A percentile compares a stretch with the other conserved stretches of the same genome.
phyloP scores from a whole-genome alignment of 768 basidiomycete genomes.

The Nidularia pulvinata region DNA sequence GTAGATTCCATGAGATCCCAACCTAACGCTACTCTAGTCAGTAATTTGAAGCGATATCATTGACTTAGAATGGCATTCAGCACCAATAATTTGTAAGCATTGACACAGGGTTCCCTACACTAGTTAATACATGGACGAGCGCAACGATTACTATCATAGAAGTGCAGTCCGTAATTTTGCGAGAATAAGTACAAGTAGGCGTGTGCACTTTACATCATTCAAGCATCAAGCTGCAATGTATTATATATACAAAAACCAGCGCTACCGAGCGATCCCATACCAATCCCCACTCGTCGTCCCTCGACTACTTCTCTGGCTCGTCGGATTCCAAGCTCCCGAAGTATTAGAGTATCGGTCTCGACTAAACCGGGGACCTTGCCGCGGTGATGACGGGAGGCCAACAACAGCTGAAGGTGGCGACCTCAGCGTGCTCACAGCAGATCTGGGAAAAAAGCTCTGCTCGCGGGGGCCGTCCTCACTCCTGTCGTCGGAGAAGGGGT shows the following conservation, averaged over 20 bases:
- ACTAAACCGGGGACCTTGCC: conserved; percentile 1
- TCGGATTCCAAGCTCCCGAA: neutral
- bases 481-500: conserved; percentile 11
- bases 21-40: no score
- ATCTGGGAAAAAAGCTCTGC: no score
- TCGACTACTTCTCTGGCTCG: conserved; percentile 4
- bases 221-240: neutral
- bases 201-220: neutral
- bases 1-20: no score
- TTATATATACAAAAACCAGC: neutral
- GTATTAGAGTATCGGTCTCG: conserved; percentile 1
- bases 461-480: neutral
- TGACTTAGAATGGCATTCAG: no score
- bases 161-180: no score
- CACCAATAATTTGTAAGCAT: no score
- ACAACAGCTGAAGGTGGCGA: conserved; percentile 6
- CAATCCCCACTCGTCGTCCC: conserved; percentile 14
- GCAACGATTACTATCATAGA: no score
- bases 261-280: conserved; percentile 22
- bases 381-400: conserved; percentile 18
- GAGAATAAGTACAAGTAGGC: no score
- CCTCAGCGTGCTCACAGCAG: neutral
- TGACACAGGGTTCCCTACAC: no score
- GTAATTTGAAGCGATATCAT: no score
- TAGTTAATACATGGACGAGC: no score